phyloP scores from a whole-genome alignment of 148 eudicot species.

The Nepenthes mirabilis region DNA sequence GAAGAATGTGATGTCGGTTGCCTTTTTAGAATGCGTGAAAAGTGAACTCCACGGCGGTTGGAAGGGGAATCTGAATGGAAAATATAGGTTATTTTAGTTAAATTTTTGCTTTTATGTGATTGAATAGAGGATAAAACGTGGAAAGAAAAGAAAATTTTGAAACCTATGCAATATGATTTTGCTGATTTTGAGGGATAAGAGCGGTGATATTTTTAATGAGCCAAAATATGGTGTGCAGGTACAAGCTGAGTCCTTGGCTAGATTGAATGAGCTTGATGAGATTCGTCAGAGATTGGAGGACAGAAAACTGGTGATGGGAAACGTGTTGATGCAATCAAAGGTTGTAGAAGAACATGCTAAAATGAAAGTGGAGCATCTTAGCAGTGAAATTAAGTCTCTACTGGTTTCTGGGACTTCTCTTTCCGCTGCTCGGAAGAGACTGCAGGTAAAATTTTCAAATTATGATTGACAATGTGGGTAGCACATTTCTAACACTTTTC shows the following conservation, averaged over 20 bases:
- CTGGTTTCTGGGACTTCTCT: slow-evolving; percentile 75
- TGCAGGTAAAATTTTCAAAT: slow-evolving; percentile 43
- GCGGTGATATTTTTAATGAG: slow-evolving; percentile 10
- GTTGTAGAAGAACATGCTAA: slow-evolving; percentile 65
- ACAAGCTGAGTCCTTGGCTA: slow-evolving; percentile 56
- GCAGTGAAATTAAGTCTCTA: slow-evolving; percentile 64
- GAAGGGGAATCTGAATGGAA: no score
- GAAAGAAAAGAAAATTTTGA: no score
- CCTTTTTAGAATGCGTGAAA: no score
- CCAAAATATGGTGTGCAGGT: slow-evolving; percentile 35
- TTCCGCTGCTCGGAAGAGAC: slow-evolving; percentile 45
- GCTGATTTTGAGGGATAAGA: not conserved
- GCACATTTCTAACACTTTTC: not conserved
- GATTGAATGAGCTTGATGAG: slow-evolving; percentile 72
- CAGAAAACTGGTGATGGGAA: slow-evolving; percentile 57
- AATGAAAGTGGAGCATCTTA: slow-evolving; percentile 70
- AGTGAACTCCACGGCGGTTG: no score
- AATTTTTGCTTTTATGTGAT: no score
- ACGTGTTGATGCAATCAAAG: slow-evolving; percentile 66
- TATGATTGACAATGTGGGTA: not conserved
- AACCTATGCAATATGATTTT: no score
- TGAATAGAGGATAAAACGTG: no score
- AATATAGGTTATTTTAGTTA: no score
- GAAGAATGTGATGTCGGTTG: no score
- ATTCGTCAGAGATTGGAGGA: slow-evolving; percentile 72